Percentiles rank a stretch among this genome's conserved stretches.
Conservation (phyloP, 83 land plant genomes). For the Diphasiastrum complanatum region DNA sequence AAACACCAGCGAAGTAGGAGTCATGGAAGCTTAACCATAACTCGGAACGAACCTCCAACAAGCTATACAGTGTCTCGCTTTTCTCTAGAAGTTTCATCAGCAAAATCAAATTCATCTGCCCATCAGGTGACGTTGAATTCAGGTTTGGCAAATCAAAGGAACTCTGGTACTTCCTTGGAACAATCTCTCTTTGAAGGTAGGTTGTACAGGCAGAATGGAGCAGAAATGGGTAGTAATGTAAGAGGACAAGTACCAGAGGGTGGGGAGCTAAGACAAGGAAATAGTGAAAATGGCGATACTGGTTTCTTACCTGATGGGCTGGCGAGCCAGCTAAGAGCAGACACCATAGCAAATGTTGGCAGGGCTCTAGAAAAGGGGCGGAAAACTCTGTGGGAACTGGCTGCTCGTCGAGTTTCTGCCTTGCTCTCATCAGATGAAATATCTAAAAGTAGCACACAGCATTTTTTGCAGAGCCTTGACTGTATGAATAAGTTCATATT, state of each 20-base stretch:
- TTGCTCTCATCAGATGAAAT: conserved; percentile 36
- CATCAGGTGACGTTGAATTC: too few relatives aligned
- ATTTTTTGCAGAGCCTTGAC: conserved; percentile 36
- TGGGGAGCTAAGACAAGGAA: conserved; percentile 11
- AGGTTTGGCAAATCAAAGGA: too few relatives aligned
- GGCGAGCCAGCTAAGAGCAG: conserved; percentile 1
- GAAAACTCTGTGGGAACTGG: conserved; percentile 41
- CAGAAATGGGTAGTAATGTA: too few relatives aligned
- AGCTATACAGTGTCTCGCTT: too few relatives aligned
- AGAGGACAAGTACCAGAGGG: too few relatives aligned
- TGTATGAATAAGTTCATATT: conserved; percentile 35
- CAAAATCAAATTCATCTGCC: too few relatives aligned
- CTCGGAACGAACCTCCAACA: background rate
- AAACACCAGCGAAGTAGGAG: background rate
- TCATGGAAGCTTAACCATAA: background rate
- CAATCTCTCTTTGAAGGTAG: too few relatives aligned
- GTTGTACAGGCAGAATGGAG: too few relatives aligned
- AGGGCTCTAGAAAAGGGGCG: conserved; percentile 35
- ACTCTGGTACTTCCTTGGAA: too few relatives aligned
- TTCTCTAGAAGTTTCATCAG: too few relatives aligned
- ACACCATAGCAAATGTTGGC: conserved; percentile 12
- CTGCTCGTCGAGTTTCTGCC: conserved; percentile 39
- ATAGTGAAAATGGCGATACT: background rate
- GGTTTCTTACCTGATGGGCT: conserved; percentile 25
- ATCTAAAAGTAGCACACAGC: conserved; percentile 32